Percentiles rank a stretch among this genome's conserved stretches.
These are phyloP conservation scores for Sporisorium iseilematis-ciliati DNA, from an alignment of 1,284 basidiomycete species.

Conservation along the genomic window DNA sequence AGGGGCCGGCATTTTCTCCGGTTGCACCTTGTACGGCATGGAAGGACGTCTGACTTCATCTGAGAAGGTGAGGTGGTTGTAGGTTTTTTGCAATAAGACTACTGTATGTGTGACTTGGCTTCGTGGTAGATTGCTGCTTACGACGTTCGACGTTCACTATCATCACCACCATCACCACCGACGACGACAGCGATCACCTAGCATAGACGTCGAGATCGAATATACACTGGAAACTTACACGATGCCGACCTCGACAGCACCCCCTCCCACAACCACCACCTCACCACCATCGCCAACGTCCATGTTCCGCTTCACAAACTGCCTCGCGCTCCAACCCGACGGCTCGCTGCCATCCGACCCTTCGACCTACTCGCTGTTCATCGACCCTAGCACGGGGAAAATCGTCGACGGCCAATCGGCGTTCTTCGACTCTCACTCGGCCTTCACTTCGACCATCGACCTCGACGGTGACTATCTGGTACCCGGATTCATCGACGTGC, in stretches of 20 bases:
- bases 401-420: constrained; percentile 46
- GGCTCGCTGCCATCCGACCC: constrained; percentile 19
- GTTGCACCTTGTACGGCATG: neutral
- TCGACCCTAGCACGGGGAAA: constrained; percentile 20
- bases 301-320: constrained; percentile 41
- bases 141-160: neutral
- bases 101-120: too few relatives aligned
- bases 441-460: constrained; percentile 30
- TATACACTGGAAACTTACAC: neutral
- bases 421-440: constrained; percentile 24
- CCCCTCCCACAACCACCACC: neutral
- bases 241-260: constrained; percentile 11
- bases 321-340: constrained; percentile 36
- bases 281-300: neutral
- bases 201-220: too few relatives aligned
- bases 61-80: too few relatives aligned
- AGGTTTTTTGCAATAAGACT: too few relatives aligned
- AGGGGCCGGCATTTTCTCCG: constrained; percentile 7
- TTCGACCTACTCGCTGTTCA: constrained; percentile 33
- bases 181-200: too few relatives aligned
- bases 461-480: constrained; percentile 70
- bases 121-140: too few relatives aligned
- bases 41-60: too few relatives aligned
- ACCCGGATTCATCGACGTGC: constrained; percentile 82
- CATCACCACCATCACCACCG: neutral